Conservation (phyloP, 108 stramenopile species). For the Conticribra weissflogii region DNA sequence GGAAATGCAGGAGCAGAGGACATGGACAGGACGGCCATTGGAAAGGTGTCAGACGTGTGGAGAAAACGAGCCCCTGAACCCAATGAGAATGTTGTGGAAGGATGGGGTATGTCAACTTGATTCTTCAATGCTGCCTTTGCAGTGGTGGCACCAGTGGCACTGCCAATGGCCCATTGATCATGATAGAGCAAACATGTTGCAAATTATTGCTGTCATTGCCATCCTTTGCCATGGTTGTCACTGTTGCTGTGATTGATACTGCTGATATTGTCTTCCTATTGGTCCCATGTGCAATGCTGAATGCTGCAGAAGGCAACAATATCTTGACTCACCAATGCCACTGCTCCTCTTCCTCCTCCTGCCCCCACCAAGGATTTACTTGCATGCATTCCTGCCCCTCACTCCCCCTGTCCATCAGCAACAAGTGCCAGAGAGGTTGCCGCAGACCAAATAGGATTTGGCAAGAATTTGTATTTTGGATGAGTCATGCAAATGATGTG, state of each 20-base stretch:
- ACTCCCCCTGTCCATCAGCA: too few relatives aligned
- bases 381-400: too few relatives aligned
- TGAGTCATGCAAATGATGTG: too few relatives aligned
- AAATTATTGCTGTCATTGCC: neutral
- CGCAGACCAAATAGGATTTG: too few relatives aligned
- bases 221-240: neutral
- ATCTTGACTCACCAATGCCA: conserved; percentile 11
- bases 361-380: too few relatives aligned
- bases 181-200: conserved; percentile 25
- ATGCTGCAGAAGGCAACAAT: too few relatives aligned
- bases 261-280: neutral
- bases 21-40: neutral
- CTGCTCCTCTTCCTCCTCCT: conserved; percentile 13
- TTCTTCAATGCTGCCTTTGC: too few relatives aligned
- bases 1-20: too few relatives aligned
- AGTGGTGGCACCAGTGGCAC: neutral
- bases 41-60: neutral
- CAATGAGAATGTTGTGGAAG: neutral
- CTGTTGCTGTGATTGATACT: neutral
- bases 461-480: too few relatives aligned
- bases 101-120: too few relatives aligned
- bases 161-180: conserved; percentile 15
- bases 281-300: too few relatives aligned
- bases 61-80: neutral
- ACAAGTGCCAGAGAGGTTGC: too few relatives aligned